These are phyloP conservation scores for Hypsizygus ulmarius DNA, from an alignment of 1,284 basidiomycete species.

Conservation along the genomic window DNA sequence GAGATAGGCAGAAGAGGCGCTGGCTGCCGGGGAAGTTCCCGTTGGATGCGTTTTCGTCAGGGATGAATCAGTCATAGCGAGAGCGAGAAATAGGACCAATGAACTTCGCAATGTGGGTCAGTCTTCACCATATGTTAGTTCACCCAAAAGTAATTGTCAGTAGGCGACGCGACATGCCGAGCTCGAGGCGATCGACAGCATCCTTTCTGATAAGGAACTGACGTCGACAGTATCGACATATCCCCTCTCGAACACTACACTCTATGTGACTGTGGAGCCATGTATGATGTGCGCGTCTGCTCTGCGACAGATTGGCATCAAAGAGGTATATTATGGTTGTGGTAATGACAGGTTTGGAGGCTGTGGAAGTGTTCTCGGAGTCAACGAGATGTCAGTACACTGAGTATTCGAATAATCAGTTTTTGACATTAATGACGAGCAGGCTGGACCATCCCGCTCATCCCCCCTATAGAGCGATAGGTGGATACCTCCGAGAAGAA, in stretches of 20 bases:
- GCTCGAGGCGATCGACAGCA: constrained; percentile 93
- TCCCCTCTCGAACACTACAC: constrained; percentile 76
- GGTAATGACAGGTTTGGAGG: constrained; percentile 98
- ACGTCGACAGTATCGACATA: constrained; percentile 51
- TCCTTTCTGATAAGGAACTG: constrained; percentile 63
- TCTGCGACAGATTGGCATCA: constrained; percentile 90
- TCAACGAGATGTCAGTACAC: constrained; percentile 69
- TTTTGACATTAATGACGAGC: constrained; percentile 7
- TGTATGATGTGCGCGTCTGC: constrained; percentile 99
- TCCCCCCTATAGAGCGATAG: constrained; percentile 72
- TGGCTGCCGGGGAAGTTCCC: constrained; percentile 86
- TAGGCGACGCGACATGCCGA: constrained; percentile 98
- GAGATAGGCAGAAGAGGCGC: constrained; percentile 77
- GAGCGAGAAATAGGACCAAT: constrained; percentile 92
- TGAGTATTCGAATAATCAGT: constrained; percentile 4
- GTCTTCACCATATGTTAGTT: constrained; percentile 7
- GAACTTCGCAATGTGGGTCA: constrained; percentile 81
- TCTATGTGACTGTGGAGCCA: constrained; percentile 99
- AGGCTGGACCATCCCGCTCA: constrained; percentile 70
- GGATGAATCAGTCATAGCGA: constrained; percentile 72
- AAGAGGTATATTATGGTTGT: constrained; percentile 90
- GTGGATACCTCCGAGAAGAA: constrained; percentile 87
- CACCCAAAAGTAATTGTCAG: neutral
- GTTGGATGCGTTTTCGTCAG: constrained; percentile 97
- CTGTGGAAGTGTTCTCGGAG: constrained; percentile 91